Evolutionary conservation across 163 green algal species (phyloP).

Genomic region (Chlorella variabilis): DNA sequence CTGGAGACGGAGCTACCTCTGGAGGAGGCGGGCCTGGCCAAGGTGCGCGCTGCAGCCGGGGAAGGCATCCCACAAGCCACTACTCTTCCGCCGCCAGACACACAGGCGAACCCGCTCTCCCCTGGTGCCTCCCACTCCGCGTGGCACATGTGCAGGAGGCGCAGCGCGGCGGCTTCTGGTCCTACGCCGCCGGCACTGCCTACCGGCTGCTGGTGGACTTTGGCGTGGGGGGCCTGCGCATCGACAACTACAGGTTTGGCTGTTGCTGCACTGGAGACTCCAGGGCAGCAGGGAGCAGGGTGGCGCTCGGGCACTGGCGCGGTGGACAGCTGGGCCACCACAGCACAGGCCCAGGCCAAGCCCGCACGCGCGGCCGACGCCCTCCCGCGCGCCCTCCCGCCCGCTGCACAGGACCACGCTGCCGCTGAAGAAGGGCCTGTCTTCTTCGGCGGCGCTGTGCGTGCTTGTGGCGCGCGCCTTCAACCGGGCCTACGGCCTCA

Average conservation of each 20-base stretch:
- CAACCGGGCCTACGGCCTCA: constrained; percentile 66
- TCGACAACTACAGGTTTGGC: constrained; percentile 64
- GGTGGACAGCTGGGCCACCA: background rate
- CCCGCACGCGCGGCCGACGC: too few species aligned
- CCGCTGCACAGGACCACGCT: constrained; percentile 62
- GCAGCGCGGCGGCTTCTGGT: constrained; percentile 64
- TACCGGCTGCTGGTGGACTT: constrained; percentile 65
- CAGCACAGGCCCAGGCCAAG: too few species aligned
- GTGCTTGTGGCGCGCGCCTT: constrained; percentile 79
- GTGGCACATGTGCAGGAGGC: constrained; percentile 47
- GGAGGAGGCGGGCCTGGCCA: constrained; percentile 19
- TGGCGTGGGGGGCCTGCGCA: constrained; percentile 56
- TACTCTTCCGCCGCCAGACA: background rate
- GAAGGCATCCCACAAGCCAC: too few species aligned
- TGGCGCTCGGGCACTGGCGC: too few species aligned
- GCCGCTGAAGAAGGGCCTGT: constrained; percentile 76
- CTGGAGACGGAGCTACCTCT: constrained; percentile 16
- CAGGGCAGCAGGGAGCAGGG: too few species aligned
- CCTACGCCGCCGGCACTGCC: constrained; percentile 67
- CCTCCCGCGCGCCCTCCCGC: background rate
- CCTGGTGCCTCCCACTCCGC: too few species aligned
- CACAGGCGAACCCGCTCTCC: background rate
- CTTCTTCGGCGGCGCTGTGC: constrained; percentile 77
- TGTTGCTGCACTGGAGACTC: too few species aligned
- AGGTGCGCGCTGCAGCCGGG: background rate